Evolutionary conservation across 139 green algal genomes (phyloP).

Genomic region (Chlamydomonas sp.): DNA sequence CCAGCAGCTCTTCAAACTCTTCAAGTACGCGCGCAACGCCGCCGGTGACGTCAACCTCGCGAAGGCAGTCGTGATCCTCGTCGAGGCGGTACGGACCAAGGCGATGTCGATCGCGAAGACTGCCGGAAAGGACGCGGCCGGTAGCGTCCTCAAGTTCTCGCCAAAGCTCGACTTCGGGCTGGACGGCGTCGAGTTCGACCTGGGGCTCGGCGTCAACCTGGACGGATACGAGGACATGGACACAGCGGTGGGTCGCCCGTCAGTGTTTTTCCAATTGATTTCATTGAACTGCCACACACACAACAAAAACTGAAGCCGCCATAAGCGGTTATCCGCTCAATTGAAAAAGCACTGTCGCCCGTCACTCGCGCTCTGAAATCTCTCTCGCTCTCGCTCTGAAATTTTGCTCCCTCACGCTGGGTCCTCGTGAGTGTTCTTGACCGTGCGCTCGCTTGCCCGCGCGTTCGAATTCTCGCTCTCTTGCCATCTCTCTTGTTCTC

Average conservation of each 20-base stretch:
- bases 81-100: slow-evolving; percentile 2
- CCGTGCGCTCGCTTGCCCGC: no score
- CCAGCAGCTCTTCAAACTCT: slow-evolving; percentile 19
- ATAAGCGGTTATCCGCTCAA: no score
- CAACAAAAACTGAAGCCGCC: no score
- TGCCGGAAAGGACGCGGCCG: not conserved
- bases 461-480: no score
- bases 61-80: not conserved
- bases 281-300: not conserved
- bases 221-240: not conserved
- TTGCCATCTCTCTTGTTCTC: no score
- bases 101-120: not conserved
- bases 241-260: not conserved
- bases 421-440: no score
- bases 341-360: no score
- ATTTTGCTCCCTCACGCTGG: no score
- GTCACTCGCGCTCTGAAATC: no score
- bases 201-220: slow-evolving; percentile 1
- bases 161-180: not conserved
- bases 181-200: slow-evolving; percentile 10
- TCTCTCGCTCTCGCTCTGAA: no score
- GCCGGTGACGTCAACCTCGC: slow-evolving; percentile 11
- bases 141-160: not conserved
- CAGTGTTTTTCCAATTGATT: not conserved
- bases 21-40: slow-evolving; percentile 2